Conservation (phyloP, 225 moss, liverwort and hornwort species). For the Climacium dendroides region DNA sequence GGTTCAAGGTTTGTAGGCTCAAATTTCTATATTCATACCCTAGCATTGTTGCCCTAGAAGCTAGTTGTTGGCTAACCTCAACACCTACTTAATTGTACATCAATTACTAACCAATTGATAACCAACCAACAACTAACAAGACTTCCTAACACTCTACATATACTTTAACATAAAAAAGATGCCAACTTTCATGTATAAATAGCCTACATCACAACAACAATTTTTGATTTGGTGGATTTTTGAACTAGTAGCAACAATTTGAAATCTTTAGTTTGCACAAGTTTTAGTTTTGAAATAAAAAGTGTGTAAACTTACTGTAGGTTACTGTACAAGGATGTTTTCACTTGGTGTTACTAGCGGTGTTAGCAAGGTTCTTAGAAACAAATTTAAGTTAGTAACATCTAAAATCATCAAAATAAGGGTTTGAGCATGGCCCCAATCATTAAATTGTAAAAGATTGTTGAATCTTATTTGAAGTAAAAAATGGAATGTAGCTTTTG, state of each 20-base stretch:
- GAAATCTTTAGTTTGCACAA: background rate
- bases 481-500: background rate
- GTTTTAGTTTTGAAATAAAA: background rate
- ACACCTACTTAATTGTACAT: no score
- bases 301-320: background rate
- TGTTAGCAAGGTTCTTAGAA: background rate
- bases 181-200: background rate
- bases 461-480: background rate
- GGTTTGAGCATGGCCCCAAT: background rate
- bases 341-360: background rate
- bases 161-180: background rate
- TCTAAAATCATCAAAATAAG: background rate
- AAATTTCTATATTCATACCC: rapidly evolving
- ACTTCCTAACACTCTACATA: background rate
- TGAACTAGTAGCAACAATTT: background rate
- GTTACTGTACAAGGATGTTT: background rate
- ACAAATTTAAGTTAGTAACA: background rate
- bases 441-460: background rate
- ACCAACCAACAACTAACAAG: background rate
- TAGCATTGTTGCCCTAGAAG: no score
- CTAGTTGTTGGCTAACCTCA: no score
- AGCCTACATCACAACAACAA: rapidly evolving
- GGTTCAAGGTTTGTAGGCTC: no score
- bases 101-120: no score
- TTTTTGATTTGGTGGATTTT: background rate